Base-by-base conservation (phyloP, 495 filamentous ascomycete species). In the Penicillium paxilli region DNA sequence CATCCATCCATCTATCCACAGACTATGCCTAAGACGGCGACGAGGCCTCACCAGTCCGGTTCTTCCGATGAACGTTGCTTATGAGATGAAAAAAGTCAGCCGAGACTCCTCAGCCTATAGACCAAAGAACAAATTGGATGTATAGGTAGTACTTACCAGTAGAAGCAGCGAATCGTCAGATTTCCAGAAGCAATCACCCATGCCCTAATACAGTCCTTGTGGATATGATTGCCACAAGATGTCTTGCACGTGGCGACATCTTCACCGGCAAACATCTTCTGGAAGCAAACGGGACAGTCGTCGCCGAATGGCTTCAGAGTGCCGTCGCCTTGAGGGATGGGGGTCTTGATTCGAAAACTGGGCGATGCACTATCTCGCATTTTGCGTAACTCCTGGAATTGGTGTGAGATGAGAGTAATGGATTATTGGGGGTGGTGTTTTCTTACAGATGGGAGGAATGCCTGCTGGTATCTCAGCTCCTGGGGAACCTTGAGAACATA, bases 201-300 rank as follows among this genome's bases (percentile, higher is more conserved):
- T 63, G 82, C 79, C 55, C 86, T 71, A 59, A 94, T 90, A 53
- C 89, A 92, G 3, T 71, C 67, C 55, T 78, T 80, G 65, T 94
- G 89, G 11, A 92, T 78, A 55, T 94, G 92, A 65, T 91, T 89
- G 0, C 88, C 89, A 59, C 89, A 94, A 0, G 83, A 78, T 2
- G 82, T 80, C 47, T 81, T 81, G 64, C 89, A 94, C 75, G 84
- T 92, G 2, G 90, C 81, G 12, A 86, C 78, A 0, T 76, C 68
- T 51, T 74, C 70, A 4, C 73, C 66, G 4, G 73, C 58, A 35
- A 83, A 76, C 57, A 91, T 83, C 38, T 88, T 83, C 58, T 74
- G 83, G 62, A 86, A 90, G 67, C 90, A 93, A 63, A 95, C 88
- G 0, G 88, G 87, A 55, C 90, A 93, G 57, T 93, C 87, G 12